These are phyloP conservation scores for Santalum album DNA, from an alignment of 164 flowering plant genomes.

Conservation along the genomic window DNA sequence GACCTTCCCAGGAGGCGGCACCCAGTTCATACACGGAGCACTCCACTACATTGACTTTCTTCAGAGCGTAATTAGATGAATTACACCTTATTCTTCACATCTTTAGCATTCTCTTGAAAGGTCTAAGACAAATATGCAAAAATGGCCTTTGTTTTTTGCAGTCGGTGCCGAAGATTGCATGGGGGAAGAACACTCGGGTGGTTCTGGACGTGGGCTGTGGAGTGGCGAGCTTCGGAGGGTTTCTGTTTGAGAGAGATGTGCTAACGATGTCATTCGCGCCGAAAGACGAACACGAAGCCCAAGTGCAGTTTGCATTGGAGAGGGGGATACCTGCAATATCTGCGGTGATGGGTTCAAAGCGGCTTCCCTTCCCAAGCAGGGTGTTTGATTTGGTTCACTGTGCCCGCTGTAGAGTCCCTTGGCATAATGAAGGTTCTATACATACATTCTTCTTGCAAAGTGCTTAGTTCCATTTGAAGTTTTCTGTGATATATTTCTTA, in stretches of 20 bases:
- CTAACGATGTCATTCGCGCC: slow-evolving; percentile 93
- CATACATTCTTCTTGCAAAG: too few relatives aligned
- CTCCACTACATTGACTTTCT: slow-evolving; percentile 80
- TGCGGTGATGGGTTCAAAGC: slow-evolving; percentile 92
- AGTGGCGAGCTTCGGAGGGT: slow-evolving; percentile 95
- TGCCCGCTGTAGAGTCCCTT: slow-evolving; percentile 91
- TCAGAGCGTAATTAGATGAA: slow-evolving; percentile 43
- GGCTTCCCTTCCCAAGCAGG: slow-evolving; percentile 78
- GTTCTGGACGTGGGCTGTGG: slow-evolving; percentile 91
- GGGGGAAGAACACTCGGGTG: slow-evolving; percentile 79
- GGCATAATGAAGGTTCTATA: slow-evolving; percentile 67
- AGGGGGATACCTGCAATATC: slow-evolving; percentile 94
- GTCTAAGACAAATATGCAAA: too few relatives aligned
- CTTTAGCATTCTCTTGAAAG: too few relatives aligned
- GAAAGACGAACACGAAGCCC: slow-evolving; percentile 95
- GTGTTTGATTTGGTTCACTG: slow-evolving; percentile 88
- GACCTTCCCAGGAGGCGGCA: slow-evolving; percentile 95
- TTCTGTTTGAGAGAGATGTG: slow-evolving; percentile 73
- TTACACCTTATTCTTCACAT: too few relatives aligned
- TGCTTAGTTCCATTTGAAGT: too few relatives aligned
- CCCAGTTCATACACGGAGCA: slow-evolving; percentile 97
- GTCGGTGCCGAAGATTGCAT: slow-evolving; percentile 54
- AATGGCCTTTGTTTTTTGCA: slow-evolving; percentile 25
- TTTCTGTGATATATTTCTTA: too few relatives aligned
- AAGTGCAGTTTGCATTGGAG: slow-evolving; percentile 91